Percentiles rank a stretch among this genome's conserved stretches.
Evolutionary conservation across 768 basidiomycete genomes (phyloP).

Genomic region (Pulveroboletus frians): DNA sequence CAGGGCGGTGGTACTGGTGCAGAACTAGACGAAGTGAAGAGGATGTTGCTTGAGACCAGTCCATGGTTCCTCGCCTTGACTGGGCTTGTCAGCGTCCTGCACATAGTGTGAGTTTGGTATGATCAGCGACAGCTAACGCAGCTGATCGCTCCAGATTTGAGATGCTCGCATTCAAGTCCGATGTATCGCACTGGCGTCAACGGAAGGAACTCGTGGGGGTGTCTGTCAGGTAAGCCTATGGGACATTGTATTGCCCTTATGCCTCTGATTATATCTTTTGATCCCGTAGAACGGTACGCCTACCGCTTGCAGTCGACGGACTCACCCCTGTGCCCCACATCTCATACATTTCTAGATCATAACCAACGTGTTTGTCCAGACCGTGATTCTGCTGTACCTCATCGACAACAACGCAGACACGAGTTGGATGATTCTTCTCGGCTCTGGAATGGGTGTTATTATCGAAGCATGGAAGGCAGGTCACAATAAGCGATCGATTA

Average conservation of each 20-base stretch:
- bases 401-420: conserved; percentile 95
- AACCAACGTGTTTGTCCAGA: conserved; percentile 92
- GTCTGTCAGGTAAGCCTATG: conserved; percentile 66
- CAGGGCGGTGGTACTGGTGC: conserved; percentile 55
- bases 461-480: conserved; percentile 93
- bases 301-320: conserved; percentile 7
- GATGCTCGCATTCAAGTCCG: conserved; percentile 92
- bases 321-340: conserved; percentile 12
- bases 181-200: conserved; percentile 93
- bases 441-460: conserved; percentile 73
- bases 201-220: conserved; percentile 95
- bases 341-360: conserved; percentile 48
- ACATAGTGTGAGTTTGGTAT: conserved; percentile 62
- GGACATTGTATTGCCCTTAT: conserved; percentile 4
- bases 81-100: conserved; percentile 78
- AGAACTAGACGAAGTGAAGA: conserved; percentile 93
- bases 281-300: conserved; percentile 49
- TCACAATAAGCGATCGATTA: conserved; percentile 8
- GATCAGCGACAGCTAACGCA: background rate
- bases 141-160: conserved; percentile 59
- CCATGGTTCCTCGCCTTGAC: conserved; percentile 86
- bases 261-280: conserved; percentile 16
- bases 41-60: conserved; percentile 86
- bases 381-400: conserved; percentile 86
- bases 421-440: conserved; percentile 95